Evolutionary conservation across 2,329 filamentous ascomycete species (phyloP).

Genomic region (Botrytis fabae): DNA sequence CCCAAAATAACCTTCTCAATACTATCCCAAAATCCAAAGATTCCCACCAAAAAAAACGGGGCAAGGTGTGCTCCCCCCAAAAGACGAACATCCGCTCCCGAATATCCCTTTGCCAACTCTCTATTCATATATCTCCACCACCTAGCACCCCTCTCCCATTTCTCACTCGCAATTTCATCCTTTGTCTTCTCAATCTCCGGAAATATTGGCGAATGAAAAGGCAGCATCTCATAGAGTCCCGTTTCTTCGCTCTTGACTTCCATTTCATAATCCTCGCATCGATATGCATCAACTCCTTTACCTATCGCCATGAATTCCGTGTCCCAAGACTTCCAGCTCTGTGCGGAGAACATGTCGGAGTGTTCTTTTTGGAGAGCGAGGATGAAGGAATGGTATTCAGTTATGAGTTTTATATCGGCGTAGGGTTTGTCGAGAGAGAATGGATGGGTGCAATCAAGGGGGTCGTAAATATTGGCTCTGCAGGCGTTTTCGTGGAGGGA

Average conservation of each 20-base stretch:
- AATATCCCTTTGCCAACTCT: background rate
- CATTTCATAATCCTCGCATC: background rate
- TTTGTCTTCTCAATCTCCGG: background rate
- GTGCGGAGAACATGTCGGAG: background rate
- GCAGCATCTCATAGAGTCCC: background rate
- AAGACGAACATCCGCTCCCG: background rate
- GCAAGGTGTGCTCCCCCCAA: background rate
- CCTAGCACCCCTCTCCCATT: background rate
- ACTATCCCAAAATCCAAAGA: background rate
- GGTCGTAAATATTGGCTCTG: background rate
- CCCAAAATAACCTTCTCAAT: background rate
- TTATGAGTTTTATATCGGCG: background rate
- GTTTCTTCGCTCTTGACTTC: background rate
- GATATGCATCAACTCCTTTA: background rate
- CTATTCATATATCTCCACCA: slow-evolving; percentile 3
- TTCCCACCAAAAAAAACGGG: background rate
- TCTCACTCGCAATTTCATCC: background rate
- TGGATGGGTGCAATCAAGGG: background rate
- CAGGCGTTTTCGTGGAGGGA: background rate
- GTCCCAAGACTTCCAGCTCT: background rate
- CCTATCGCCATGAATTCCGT: background rate
- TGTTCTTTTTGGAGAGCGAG: background rate
- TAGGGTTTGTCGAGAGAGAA: background rate
- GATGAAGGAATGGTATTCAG: background rate
- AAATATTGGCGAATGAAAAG: background rate